phyloP scores from a whole-genome alignment of 305 asterid genomes.

The Striga hermonthica region DNA sequence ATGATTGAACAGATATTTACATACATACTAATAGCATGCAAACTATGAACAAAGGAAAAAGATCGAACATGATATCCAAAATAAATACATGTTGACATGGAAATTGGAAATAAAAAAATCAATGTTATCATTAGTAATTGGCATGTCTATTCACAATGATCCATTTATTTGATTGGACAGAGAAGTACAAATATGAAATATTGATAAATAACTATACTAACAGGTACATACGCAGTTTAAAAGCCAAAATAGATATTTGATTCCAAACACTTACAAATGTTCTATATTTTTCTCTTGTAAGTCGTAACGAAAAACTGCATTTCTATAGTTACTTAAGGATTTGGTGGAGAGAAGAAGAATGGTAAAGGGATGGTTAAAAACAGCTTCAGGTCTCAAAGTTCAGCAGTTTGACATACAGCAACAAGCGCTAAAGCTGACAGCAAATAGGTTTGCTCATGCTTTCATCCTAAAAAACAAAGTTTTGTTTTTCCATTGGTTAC shows the following conservation, averaged over 20 bases:
- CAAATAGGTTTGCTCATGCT: constrained; percentile 68
- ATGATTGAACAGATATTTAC: constrained; percentile 9
- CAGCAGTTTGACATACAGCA: constrained; percentile 96
- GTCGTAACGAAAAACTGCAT: constrained; percentile 19
- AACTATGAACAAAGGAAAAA: constrained; percentile 6
- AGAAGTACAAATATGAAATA: constrained; percentile 1
- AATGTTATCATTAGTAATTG: constrained; percentile 11
- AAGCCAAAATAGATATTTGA: constrained; percentile 3
- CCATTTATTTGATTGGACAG: neutral
- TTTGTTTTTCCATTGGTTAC: constrained; percentile 25
- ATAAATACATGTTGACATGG: neutral
- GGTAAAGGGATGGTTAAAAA: constrained; percentile 75
- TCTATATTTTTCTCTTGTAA: neutral
- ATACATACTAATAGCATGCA: constrained; percentile 12
- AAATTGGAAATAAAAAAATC: neutral
- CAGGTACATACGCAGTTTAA: constrained; percentile 20
- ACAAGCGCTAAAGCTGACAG: constrained; percentile 97
- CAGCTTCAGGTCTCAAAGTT: constrained; percentile 82
- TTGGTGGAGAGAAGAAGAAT: constrained; percentile 86
- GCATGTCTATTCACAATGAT: neutral
- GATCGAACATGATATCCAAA: neutral
- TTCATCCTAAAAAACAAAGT: constrained; percentile 23
- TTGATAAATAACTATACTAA: neutral
- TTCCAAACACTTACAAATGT: constrained; percentile 13
- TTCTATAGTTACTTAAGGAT: constrained; percentile 69